Conservation (phyloP, 805 yeast genomes). For the Starmerella riodocensis region DNA sequence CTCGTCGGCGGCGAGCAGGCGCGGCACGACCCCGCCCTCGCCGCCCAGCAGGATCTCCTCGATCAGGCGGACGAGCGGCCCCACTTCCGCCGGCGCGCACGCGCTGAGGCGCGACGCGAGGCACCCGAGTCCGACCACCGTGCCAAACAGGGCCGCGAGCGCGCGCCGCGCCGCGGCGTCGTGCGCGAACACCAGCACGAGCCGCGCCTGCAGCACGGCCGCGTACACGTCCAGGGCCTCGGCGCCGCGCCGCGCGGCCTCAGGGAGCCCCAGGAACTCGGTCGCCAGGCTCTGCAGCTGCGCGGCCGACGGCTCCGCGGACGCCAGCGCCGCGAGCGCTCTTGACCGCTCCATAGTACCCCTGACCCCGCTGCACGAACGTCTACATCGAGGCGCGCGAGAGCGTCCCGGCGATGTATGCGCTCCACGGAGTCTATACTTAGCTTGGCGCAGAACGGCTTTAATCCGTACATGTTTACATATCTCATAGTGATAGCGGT, state of each 20-base stretch:
- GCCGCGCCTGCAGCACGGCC: slow-evolving; percentile 4
- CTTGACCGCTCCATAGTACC: too few relatives aligned
- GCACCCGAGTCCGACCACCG: slow-evolving; percentile 11
- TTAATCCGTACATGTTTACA: too few relatives aligned
- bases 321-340: not conserved
- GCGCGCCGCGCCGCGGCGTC: not conserved
- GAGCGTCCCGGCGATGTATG: too few relatives aligned
- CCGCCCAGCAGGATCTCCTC: slow-evolving; percentile 4
- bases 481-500: too few relatives aligned
- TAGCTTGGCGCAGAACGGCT: too few relatives aligned
- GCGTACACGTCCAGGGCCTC: slow-evolving; percentile 9
- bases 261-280: not conserved
- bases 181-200: slow-evolving; percentile 1
- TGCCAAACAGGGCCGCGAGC: slow-evolving; percentile 4
- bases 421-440: too few relatives aligned
- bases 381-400: too few relatives aligned
- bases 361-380: too few relatives aligned
- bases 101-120: slow-evolving; percentile 6
- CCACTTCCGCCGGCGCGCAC: slow-evolving; percentile 3
- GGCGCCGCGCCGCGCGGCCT: not conserved
- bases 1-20: not conserved
- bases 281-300: slow-evolving; percentile 1
- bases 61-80: slow-evolving; percentile 1
- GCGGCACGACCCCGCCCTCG: not conserved
- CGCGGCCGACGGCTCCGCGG: slow-evolving; percentile 1